Percentiles rank a stretch among this genome's conserved stretches.
Conservation (phyloP, 345 rosid species). For the Conringia planisiliqua region DNA sequence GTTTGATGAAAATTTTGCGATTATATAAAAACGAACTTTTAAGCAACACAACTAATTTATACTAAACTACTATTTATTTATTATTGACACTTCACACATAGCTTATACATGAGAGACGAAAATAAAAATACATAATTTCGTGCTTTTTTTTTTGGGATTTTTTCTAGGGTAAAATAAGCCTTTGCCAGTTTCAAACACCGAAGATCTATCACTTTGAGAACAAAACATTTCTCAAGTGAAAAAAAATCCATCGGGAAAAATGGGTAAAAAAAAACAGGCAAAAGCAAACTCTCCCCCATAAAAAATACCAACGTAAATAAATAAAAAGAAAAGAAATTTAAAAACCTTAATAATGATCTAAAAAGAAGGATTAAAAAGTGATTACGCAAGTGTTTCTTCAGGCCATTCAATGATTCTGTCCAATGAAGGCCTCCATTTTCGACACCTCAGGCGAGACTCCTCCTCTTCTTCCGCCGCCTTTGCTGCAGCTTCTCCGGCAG, state of each 20-base stretch:
- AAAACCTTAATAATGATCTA: neutral
- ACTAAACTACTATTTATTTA: constrained; percentile 20
- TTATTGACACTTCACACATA: constrained; percentile 7
- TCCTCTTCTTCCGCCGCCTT: constrained; percentile 27
- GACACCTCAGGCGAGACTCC: constrained; percentile 31
- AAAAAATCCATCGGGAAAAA: constrained; percentile 19
- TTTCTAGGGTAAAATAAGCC: constrained; percentile 12
- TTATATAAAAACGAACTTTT: neutral
- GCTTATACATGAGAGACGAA: constrained; percentile 20
- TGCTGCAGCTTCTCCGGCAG: constrained; percentile 33
- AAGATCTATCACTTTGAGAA: constrained; percentile 19
- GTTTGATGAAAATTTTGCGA: neutral
- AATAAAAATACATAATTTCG: constrained; percentile 26
- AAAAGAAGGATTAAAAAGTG: neutral
- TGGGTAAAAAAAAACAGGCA: constrained; percentile 5
- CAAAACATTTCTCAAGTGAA: constrained; percentile 26
- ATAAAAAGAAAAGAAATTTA: neutral
- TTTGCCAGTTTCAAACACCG: constrained; percentile 25
- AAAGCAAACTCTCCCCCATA: constrained; percentile 24
- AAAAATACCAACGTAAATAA: neutral
- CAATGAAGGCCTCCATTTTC: constrained; percentile 68
- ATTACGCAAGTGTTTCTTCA: constrained; percentile 31
- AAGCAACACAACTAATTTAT: neutral
- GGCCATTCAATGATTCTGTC: constrained; percentile 57
- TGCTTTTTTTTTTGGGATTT: constrained; percentile 14